phyloP scores from a whole-genome alignment of 106 monocot species.

The Dendrobium chrysotoxum region DNA sequence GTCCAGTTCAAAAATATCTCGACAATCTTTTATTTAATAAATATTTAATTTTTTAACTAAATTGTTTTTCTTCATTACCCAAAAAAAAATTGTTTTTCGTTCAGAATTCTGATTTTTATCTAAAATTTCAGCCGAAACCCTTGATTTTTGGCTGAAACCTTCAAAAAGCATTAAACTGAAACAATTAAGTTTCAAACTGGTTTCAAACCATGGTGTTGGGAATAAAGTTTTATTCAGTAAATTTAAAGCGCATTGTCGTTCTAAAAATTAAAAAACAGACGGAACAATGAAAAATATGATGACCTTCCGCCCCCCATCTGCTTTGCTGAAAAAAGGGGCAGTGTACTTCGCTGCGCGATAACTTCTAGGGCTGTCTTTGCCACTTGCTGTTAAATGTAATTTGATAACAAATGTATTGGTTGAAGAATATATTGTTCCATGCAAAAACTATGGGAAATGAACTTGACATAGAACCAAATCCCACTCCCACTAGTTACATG shows the following conservation, averaged over 20 bases:
- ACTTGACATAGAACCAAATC: not conserved
- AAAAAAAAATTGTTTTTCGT: no score
- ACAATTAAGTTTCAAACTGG: no score
- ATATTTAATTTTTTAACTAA: not conserved
- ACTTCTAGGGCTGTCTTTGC: not conserved
- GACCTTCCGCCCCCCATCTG: not conserved
- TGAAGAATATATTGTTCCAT: not conserved
- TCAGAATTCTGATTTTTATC: no score
- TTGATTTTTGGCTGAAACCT: no score
- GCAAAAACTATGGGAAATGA: not conserved
- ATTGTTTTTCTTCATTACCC: no score
- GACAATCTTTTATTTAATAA: not conserved
- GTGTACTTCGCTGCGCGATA: no score
- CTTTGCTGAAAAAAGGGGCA: not conserved
- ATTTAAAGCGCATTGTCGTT: not conserved
- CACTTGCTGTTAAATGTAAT: no score
- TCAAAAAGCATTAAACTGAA: no score
- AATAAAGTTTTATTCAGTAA: not conserved
- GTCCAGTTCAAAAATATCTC: not conserved
- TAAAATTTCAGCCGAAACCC: no score
- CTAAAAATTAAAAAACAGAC: not conserved
- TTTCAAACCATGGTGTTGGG: not conserved
- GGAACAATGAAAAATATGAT: not conserved
- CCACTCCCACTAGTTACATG: slow-evolving; percentile 30
- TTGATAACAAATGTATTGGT: not conserved